Evolutionary conservation across 176 grass and related monocot species (phyloP), one percentile per base, ranked within the genome.

Genomic region (Raddia distichophylla): DNA sequence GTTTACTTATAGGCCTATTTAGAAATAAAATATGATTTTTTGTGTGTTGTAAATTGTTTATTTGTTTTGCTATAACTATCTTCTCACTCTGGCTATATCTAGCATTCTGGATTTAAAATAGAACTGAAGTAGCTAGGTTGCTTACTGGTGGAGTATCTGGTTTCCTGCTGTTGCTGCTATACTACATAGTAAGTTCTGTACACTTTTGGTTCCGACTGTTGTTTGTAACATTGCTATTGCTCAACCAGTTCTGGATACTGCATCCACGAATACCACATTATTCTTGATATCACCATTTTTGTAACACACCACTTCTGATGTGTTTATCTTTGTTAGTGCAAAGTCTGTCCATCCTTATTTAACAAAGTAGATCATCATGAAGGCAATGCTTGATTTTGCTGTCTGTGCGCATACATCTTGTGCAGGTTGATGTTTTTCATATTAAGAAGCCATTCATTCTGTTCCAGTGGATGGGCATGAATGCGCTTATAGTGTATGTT

Each of bases 381-480:
- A 92, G 18, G 17, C 53, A 75, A 58, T 84, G 35, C 42, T 60
- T 69, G 35, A 63, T 60, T 3, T 40, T 86, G 8, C 60, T 43
- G 6, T 35, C 56, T 16, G 0, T 11, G 10, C 62, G 56, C 81
- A 19, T 80, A 11, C 14, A 33, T 84, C 46, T 90, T 14, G 0
- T 80, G 80, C 89, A 90, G 91, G 87, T 99, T 70, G 96, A 95
- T 90, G 75, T 93, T 27, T 40, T 77, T 53, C 80, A 88, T 35
- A 82, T 95, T 58, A 86, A 82, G 68, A 84, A 72, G 54, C 85
- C 93, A 64, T 91, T 99, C n/a, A 75, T 99, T 60, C 73, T 99
- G 66, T 93, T 99, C 84, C 90, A 95, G 67, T 95, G 96, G 96
- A 91, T 93, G 91, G 89, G 93, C 74, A 91, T 99, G 96, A 95